phyloP scores from a whole-genome alignment of 2,329 filamentous ascomycete species.

The Thelonectria rubi region DNA sequence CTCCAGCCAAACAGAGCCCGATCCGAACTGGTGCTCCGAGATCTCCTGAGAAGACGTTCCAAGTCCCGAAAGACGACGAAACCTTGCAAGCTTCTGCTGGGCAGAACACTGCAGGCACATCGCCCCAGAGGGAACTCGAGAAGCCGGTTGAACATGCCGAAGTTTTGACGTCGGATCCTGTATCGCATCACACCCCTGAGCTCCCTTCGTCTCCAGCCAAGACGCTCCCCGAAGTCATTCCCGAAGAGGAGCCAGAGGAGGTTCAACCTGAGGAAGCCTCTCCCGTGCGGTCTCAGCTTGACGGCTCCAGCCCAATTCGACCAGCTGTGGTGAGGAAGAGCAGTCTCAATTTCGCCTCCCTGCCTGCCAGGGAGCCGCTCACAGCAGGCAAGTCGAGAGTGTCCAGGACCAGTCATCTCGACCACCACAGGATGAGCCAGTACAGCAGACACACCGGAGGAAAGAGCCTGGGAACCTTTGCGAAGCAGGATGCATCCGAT shows the following conservation, averaged over 20 bases:
- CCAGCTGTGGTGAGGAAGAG: slow-evolving; percentile 83
- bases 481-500: slow-evolving; percentile 55
- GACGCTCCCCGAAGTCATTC: not conserved
- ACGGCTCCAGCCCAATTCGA: slow-evolving; percentile 77
- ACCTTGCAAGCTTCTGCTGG: slow-evolving; percentile 38
- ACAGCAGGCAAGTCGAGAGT: slow-evolving; percentile 78
- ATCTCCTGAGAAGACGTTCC: slow-evolving; percentile 51
- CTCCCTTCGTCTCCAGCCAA: slow-evolving; percentile 11
- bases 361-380: slow-evolving; percentile 90
- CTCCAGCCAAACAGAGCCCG: slow-evolving; percentile 35
- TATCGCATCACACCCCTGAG: slow-evolving; percentile 3
- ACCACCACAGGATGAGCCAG: slow-evolving; percentile 76
- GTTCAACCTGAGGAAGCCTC: slow-evolving; percentile 22
- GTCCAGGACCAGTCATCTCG: slow-evolving; percentile 81
- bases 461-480: slow-evolving; percentile 69
- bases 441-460: slow-evolving; percentile 78
- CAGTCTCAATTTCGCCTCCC: slow-evolving; percentile 91
- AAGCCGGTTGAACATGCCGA: slow-evolving; percentile 2
- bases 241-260: slow-evolving; percentile 26
- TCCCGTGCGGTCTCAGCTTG: slow-evolving; percentile 67
- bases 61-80: slow-evolving; percentile 58
- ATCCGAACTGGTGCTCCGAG: slow-evolving; percentile 42
- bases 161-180: slow-evolving; percentile 1
- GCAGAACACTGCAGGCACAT: slow-evolving; percentile 6
- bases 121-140: slow-evolving; percentile 20